A percentile compares a stretch with the other conserved stretches of the same genome.
These are phyloP conservation scores for Pulveroboletus ravenelii DNA, from an alignment of 768 basidiomycete genomes.

Conservation along the genomic window DNA sequence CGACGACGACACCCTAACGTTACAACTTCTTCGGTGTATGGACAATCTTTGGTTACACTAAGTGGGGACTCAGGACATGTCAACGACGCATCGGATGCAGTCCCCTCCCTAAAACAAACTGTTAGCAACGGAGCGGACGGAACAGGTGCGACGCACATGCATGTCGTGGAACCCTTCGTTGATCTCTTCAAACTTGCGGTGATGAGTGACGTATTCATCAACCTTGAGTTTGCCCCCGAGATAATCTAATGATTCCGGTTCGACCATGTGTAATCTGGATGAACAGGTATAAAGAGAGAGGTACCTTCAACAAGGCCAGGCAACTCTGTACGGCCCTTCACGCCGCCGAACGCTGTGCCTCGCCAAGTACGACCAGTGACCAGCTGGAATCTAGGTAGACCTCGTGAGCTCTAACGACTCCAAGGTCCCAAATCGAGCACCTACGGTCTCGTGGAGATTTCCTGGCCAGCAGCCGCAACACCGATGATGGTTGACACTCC, in stretches of 20 bases:
- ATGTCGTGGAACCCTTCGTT: conserved; percentile 92
- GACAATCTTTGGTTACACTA: neutral
- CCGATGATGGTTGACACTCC: conserved; percentile 95
- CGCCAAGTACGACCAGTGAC: conserved; percentile 93
- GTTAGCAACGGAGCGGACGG: conserved; percentile 1
- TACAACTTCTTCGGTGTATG: conserved; percentile 4
- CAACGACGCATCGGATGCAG: conserved; percentile 93
- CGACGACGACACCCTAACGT: neutral
- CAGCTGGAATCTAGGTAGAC: conserved; percentile 45
- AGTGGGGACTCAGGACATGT: conserved; percentile 57
- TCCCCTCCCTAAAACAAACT: conserved; percentile 48
- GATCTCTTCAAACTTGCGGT: conserved; percentile 66
- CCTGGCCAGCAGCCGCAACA: conserved; percentile 95
- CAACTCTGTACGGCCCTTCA: conserved; percentile 94
- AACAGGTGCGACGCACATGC: conserved; percentile 66
- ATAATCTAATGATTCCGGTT: conserved; percentile 53
- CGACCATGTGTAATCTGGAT: neutral
- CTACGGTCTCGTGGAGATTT: conserved; percentile 85
- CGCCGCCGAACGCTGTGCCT: conserved; percentile 93
- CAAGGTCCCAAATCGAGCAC: conserved; percentile 22
- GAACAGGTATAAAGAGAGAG: neutral
- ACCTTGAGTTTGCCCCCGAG: conserved; percentile 78
- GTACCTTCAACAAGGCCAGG: conserved; percentile 89
- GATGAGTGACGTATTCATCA: conserved; percentile 95
- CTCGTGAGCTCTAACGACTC: conserved; percentile 3